Conservation (phyloP, 2,329 filamentous ascomycete genomes). For the Tricladium varicosporioides region DNA sequence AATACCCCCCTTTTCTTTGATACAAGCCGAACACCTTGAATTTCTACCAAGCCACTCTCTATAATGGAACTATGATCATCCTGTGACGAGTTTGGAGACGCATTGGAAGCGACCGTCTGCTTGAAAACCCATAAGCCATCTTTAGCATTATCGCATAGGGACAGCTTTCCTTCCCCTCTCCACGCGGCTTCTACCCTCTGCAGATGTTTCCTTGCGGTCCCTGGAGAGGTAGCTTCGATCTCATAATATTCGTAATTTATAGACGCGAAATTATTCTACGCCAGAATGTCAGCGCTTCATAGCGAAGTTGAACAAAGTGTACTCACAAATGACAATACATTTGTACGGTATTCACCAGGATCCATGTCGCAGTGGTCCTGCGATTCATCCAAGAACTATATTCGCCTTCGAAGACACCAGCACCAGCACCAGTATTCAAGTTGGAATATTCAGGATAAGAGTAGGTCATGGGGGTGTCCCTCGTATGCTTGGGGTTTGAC, state of each 20-base stretch:
- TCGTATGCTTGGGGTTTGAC: neutral
- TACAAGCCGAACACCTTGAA: constrained; percentile 21
- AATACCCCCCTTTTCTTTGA: constrained; percentile 29
- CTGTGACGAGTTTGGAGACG: constrained; percentile 2
- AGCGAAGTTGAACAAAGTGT: neutral
- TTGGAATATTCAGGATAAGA: neutral
- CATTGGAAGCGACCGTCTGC: constrained; percentile 7
- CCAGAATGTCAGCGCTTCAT: neutral
- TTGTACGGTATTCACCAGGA: constrained; percentile 34
- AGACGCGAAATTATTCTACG: constrained; percentile 32
- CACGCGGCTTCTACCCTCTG: constrained; percentile 29
- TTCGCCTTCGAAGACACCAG: constrained; percentile 5
- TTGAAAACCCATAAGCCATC: constrained; percentile 34
- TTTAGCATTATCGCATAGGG: constrained; percentile 27
- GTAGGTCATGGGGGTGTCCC: neutral
- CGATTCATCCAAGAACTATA: constrained; percentile 18
- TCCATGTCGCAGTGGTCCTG: constrained; percentile 32
- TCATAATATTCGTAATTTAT: constrained; percentile 36
- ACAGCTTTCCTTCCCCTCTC: constrained; percentile 30
- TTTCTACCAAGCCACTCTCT: constrained; percentile 17
- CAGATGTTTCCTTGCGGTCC: constrained; percentile 24
- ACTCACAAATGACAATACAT: constrained; percentile 35
- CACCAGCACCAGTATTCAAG: neutral
- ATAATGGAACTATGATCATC: constrained; percentile 8
- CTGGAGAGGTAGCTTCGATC: constrained; percentile 16